Evolutionary conservation across 345 rosid species (phyloP), one percentile per base, ranked within the genome.

Genomic region (Pistacia integerrima): DNA sequence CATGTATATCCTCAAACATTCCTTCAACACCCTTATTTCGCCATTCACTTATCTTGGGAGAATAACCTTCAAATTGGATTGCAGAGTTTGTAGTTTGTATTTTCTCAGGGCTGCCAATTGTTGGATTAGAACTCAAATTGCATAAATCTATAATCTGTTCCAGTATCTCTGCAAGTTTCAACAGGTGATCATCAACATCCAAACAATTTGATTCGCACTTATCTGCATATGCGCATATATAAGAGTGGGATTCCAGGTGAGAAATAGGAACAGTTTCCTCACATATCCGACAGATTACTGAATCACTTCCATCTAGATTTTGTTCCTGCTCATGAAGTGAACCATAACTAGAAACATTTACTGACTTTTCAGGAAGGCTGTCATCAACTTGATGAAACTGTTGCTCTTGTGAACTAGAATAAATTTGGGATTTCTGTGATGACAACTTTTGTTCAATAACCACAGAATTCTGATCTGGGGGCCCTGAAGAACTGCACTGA

Each of bases 1-100:
- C 97, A 85, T 92, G 97, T 83, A 90, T 88, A 78, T 92, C 97
- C 80, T 92, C 97, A 84, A 90, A 90, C 94, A 92, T 92, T 74
- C 97, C 94, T 82, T 92, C 93, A 66, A 90, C 85, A 54, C 97
- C 94, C 85, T 87, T 92, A 68, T 79, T 88, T 71, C 93, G 84
- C 93, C 97, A 92, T 73, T 92, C 97, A 77, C 86, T 88, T 68
- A 85, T 30, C 84, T 84, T 92, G 63, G 97, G 97, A 73, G 97
- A 92, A 79, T 78, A 88, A 79, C 85, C 87, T 78, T 92, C 94
- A 52, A 88, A 73, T 10, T 79, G 73, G 55, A 77, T 77, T 20
- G 79, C 85, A 80, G 89, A 81, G 69, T 76, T 83, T 49, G 56
- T 38, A 49, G 54, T 76, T 85, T 83, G 94, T 64, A 78, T 28